Base-by-base conservation (phyloP, 2,329 filamentous ascomycete species). In the Celoporthe dispersa region DNA sequence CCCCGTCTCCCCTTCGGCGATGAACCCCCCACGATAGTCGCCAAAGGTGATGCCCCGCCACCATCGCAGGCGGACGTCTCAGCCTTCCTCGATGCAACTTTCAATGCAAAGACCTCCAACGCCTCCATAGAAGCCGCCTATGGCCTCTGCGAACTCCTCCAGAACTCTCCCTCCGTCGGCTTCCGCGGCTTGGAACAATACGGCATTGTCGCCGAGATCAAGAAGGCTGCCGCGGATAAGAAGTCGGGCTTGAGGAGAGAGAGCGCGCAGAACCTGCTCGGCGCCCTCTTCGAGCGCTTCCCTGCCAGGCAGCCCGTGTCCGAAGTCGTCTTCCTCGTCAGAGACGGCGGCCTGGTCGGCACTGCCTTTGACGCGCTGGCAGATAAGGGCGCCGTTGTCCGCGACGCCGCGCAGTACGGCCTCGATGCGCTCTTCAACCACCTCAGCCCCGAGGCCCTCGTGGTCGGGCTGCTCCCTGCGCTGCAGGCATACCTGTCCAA, bases 201-300 rank as follows among this genome's bases (percentile, higher is more conserved):
- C 76, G 86, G 85, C 73, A 78, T 90, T 73, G 76, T 89, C 37
- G 79, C 83, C 75, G 86, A 88, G 78, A 74, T 89, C 73, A 87
- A 85, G 78, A 88, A 97, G 86, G 93, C 93, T 51, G 94, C 95
- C 4, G 84, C 86, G 75, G 94, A 98, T 83, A 99, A 98, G 90
- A 99, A 99, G 86, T 94, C 91, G 81, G 92, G 91, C 22, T 87
- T 91, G 53, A 89, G 88, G 75, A 88, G 95, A 76, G 96, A 99
- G 83, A 94, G 94, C 77, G 92, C 94, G 74, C 97, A 98, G 89
- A 97, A 98, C 80, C 91, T 97, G 57, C 87, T 98, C 33, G 96
- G 97, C 69, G 95, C 97, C 68, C 85, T 99, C 62, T 95, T 98
- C 77, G 96, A 99, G 85, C 90, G 92, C 55, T 92, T 98, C 78